These are phyloP conservation scores for Dendrobium nobile DNA, from an alignment of 106 monocot genomes.

Conservation along the genomic window DNA sequence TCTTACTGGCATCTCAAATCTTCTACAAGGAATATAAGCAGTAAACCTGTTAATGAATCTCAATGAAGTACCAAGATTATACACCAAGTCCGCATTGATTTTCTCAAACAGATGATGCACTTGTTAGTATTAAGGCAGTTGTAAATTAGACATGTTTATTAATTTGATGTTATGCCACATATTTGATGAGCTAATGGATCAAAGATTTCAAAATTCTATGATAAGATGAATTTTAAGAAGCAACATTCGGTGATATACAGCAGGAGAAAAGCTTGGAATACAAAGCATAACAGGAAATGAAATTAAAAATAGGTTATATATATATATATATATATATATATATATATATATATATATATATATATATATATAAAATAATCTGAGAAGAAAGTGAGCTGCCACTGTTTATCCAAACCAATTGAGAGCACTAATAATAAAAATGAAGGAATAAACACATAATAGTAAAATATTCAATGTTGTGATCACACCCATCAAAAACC, in stretches of 20 bases:
- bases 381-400: neutral
- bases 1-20: neutral
- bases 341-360: neutral
- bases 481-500: too few relatives aligned
- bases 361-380: too few relatives aligned
- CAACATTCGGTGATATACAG: neutral
- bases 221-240: neutral
- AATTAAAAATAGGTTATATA: neutral
- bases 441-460: too few relatives aligned
- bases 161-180: neutral
- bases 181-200: neutral
- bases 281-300: neutral
- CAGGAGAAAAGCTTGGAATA: neutral
- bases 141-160: neutral
- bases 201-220: neutral
- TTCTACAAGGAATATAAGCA: neutral
- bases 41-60: neutral
- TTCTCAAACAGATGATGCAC: too few relatives aligned
- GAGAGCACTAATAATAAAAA: too few relatives aligned
- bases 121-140: neutral
- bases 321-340: too few relatives aligned
- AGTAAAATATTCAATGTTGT: too few relatives aligned
- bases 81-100: neutral
- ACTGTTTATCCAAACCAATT: neutral
- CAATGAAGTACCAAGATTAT: neutral